phyloP scores from a whole-genome alignment of 2,329 filamentous ascomycete species.

The Arthrocladium fulminans region DNA sequence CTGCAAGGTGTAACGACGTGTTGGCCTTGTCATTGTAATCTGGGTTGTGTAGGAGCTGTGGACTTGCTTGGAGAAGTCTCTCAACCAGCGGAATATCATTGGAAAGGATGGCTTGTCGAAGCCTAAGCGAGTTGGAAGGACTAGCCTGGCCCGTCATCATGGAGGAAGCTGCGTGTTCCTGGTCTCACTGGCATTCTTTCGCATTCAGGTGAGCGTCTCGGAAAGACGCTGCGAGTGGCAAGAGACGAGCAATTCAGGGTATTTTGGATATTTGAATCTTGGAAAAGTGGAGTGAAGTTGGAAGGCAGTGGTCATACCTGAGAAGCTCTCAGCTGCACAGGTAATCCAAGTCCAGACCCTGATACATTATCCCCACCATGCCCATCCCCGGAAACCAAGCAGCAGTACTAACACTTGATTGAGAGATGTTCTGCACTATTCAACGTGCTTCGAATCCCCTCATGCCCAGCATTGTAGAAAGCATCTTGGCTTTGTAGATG shows the following conservation, averaged over 20 bases:
- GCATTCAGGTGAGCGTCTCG: neutral
- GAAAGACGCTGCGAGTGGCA: too few relatives aligned
- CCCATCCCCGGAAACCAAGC: too few relatives aligned
- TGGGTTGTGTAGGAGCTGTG: constrained; percentile 65
- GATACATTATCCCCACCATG: neutral
- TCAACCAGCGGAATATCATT: constrained; percentile 64
- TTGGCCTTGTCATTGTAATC: constrained; percentile 69
- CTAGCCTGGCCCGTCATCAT: constrained; percentile 6
- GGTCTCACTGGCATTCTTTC: constrained; percentile 5
- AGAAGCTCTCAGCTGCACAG: neutral
- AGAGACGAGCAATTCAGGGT: too few relatives aligned
- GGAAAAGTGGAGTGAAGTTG: too few relatives aligned
- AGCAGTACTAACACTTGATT: too few relatives aligned
- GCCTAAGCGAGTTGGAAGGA: constrained; percentile 30
- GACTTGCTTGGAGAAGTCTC: constrained; percentile 68
- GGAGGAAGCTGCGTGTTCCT: neutral
- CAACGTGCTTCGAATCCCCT: too few relatives aligned
- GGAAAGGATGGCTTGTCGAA: constrained; percentile 71
- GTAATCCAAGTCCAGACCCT: neutral
- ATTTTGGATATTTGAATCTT: too few relatives aligned
- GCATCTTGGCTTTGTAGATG: too few relatives aligned
- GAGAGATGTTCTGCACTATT: too few relatives aligned
- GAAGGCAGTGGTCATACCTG: too few relatives aligned
- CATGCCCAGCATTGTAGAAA: too few relatives aligned
- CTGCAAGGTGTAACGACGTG: constrained; percentile 74